These are phyloP conservation scores for Glarea lozoyensis DNA, from an alignment of 495 filamentous ascomycete species.

Conservation along the genomic window DNA sequence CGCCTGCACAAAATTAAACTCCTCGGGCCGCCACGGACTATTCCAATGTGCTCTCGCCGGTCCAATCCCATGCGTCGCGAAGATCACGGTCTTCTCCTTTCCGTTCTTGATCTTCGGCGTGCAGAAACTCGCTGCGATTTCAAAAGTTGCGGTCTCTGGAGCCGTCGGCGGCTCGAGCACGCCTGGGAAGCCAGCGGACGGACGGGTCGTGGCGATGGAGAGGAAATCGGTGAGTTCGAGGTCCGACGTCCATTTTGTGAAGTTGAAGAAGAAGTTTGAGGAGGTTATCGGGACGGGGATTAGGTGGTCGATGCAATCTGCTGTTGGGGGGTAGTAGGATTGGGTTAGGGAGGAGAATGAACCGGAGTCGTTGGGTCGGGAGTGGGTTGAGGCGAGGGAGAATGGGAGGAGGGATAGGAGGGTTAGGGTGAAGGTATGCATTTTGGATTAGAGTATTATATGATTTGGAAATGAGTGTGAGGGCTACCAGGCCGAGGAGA, in stretches of 20 bases:
- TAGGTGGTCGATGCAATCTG: not conserved
- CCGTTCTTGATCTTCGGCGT: not conserved
- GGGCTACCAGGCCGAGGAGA: too few relatives aligned
- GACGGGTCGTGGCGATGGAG: not conserved
- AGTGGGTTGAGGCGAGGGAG: too few relatives aligned
- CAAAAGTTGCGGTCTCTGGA: not conserved
- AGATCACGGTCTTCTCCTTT: not conserved
- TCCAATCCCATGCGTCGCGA: not conserved
- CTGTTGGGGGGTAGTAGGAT: not conserved
- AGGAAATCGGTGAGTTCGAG: not conserved
- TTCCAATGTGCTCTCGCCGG: constrained; percentile 35
- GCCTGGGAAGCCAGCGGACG: not conserved
- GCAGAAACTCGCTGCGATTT: not conserved
- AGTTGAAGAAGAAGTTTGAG: not conserved
- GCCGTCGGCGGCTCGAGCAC: not conserved
- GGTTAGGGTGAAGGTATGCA: too few relatives aligned
- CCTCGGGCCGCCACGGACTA: constrained; percentile 35
- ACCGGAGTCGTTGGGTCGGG: too few relatives aligned
- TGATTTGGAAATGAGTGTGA: too few relatives aligned
- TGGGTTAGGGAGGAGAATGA: constrained; percentile 22
- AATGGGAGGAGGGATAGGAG: too few relatives aligned
- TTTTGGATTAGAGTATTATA: too few relatives aligned
- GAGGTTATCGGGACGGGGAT: not conserved
- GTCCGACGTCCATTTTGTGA: not conserved
- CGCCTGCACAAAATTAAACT: constrained; percentile 39